Evolutionary conservation across 371 early-diverging fungal species (phyloP), one percentile per base, ranked within the genome.

Genomic region (Mucor ambiguus): DNA sequence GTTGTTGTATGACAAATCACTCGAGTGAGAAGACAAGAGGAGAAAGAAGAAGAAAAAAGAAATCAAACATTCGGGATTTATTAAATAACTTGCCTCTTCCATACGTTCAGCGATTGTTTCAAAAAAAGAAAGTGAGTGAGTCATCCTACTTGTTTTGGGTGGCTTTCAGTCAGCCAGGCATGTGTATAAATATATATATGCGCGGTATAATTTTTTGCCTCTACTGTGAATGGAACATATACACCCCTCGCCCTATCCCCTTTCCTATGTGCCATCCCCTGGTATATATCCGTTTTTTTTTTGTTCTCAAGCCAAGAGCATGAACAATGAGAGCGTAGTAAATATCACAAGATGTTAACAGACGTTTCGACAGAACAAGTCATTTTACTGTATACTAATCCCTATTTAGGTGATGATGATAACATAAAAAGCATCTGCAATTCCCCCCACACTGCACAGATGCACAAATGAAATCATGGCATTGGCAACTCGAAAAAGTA

Each of bases 41-140:
- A 60, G 66, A 60, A 48, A 35, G 28, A 29, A 52, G 20, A 52
- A 28, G 22, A 26, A 52, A 18, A 61, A 28, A 61, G 41, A 60
- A 37, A 37, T 18, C 6, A 32, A 28, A 52, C 26, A 62, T 38
- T 60, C 61, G 61, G 61, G 61, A 61, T 61, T 61, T 46, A 46
- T n/a, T 46, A 46, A 16, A 22, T 35, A 35, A 11, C 58, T 11
- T 4, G 6, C 9, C 10, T 10, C 10, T 37, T 37, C 37, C 37
- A 37, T 37, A 14, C 14, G 16, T 37, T 33, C 20, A 10, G 18
- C 20, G 12, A 58, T 35, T 58, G 58, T 58, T 58, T 58, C 58
- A 58, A 35, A 58, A 30, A 55, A 49, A 49, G 49, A 49, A 55
- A 32, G 16, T 32, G 29, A 18, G 55, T 55, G 55, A 55, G 55